Conservation (phyloP, 2,329 filamentous ascomycete genomes). For the Aureobasidium sp. region DNA sequence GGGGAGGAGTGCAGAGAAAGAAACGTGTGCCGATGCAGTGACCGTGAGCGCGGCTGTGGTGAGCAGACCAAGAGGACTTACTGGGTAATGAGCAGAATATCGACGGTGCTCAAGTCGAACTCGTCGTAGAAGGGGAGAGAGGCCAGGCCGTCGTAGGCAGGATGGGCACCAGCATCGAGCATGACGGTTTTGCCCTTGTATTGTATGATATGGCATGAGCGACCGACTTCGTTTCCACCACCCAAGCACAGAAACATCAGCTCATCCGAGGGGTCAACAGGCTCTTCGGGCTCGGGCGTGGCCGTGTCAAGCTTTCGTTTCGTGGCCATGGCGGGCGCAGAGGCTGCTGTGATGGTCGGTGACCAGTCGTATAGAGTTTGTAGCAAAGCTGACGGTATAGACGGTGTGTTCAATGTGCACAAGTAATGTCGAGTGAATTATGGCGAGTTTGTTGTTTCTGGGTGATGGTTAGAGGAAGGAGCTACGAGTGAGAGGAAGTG, state of each 20-base stretch:
- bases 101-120: slow-evolving; percentile 94
- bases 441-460: background rate
- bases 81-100: slow-evolving; percentile 97
- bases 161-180: slow-evolving; percentile 97
- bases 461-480: background rate
- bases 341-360: background rate
- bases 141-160: slow-evolving; percentile 88
- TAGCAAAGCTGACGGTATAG: background rate
- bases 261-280: slow-evolving; percentile 87
- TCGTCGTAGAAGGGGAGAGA: slow-evolving; percentile 96
- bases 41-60: background rate
- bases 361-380: background rate
- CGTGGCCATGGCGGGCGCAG: slow-evolving; percentile 60
- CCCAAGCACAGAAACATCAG: slow-evolving; percentile 89
- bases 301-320: slow-evolving; percentile 76
- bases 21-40: slow-evolving; percentile 7
- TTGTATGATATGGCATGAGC: slow-evolving; percentile 95
- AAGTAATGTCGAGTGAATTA: background rate
- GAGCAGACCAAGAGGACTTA: slow-evolving; percentile 51
- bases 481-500: background rate
- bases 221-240: slow-evolving; percentile 92
- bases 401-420: background rate
- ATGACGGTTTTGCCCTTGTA: slow-evolving; percentile 99
- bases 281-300: slow-evolving; percentile 65
- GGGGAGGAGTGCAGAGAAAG: background rate